These are phyloP conservation scores for Ogataea wickerhamii DNA, from an alignment of 805 yeast genomes.

Conservation along the genomic window DNA sequence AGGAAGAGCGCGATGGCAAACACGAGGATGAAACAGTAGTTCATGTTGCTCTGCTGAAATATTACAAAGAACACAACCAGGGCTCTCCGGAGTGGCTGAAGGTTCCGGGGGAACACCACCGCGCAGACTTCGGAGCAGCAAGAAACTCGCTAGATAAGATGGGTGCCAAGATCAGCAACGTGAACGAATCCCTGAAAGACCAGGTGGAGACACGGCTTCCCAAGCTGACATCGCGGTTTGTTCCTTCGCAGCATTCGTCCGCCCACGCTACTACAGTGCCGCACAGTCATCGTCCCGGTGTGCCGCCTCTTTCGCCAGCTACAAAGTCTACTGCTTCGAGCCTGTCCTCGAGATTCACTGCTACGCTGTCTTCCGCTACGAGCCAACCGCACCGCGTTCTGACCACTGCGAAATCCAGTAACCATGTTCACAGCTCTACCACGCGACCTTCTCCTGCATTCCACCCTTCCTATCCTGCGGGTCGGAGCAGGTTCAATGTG, in stretches of 20 bases:
- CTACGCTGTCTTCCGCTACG: neutral
- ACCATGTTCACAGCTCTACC: neutral
- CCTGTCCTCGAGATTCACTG: constrained; percentile 1
- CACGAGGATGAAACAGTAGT: constrained; percentile 33
- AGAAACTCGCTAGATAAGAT: constrained; percentile 10
- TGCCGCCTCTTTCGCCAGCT: constrained; percentile 10
- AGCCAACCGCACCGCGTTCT: neutral
- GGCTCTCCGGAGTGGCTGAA: constrained; percentile 31
- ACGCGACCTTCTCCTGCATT: neutral
- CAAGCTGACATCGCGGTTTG: constrained; percentile 13
- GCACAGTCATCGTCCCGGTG: constrained; percentile 1
- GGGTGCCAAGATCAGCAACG: constrained; percentile 10
- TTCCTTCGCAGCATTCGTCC: constrained; percentile 4
- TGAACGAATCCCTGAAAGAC: constrained; percentile 11
- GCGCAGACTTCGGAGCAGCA: neutral
- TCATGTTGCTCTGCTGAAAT: constrained; percentile 29
- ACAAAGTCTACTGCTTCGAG: constrained; percentile 2
- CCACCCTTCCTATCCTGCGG: neutral
- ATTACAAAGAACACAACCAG: constrained; percentile 21
- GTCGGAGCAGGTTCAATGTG: constrained; percentile 5
- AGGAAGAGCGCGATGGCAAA: constrained; percentile 34
- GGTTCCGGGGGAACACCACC: constrained; percentile 3
- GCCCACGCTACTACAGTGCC: neutral
- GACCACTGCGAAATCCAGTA: neutral
- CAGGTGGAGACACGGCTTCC: constrained; percentile 16